Conservation (phyloP, 2,329 filamentous ascomycete species). For the Aspergillus sp. region DNA sequence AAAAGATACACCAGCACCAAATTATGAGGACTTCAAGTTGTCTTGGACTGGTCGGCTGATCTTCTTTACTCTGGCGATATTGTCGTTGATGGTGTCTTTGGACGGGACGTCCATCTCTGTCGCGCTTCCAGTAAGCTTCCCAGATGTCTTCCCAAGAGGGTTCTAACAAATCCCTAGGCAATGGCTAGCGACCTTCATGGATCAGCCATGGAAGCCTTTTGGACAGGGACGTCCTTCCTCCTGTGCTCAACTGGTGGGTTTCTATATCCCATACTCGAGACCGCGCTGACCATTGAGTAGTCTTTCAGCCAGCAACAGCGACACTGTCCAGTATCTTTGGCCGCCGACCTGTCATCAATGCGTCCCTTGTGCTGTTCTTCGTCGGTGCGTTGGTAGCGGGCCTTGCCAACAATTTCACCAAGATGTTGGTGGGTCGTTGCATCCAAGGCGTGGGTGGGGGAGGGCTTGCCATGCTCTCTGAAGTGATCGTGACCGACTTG, state of each 20-base stretch:
- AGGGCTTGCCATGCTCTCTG: constrained; percentile 41
- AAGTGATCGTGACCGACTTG: constrained; percentile 48
- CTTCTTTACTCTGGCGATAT: constrained; percentile 35
- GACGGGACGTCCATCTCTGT: constrained; percentile 67
- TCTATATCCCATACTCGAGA: background rate
- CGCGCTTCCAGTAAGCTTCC: constrained; percentile 48
- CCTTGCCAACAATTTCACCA: constrained; percentile 41
- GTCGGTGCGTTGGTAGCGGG: constrained; percentile 56
- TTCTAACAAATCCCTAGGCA: constrained; percentile 27
- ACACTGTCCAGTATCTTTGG: constrained; percentile 56
- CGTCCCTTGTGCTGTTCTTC: constrained; percentile 47
- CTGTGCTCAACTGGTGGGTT: constrained; percentile 55
- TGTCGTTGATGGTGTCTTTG: constrained; percentile 62
- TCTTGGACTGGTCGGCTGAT: constrained; percentile 8
- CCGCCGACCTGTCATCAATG: constrained; percentile 43
- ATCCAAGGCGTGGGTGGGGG: constrained; percentile 55
- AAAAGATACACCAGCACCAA: constrained; percentile 8
- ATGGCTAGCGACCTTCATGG: constrained; percentile 54
- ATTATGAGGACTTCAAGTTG: constrained; percentile 9
- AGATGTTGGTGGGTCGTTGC: constrained; percentile 55
- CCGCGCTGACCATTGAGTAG: background rate
- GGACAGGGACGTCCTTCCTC: constrained; percentile 69
- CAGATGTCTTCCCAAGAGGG: background rate
- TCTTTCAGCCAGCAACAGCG: constrained; percentile 50
- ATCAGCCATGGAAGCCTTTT: constrained; percentile 63